Percentiles rank a stretch among this genome's conserved stretches.
Evolutionary conservation across 2,329 filamentous ascomycete genomes (phyloP).

Genomic region (Thielaviopsis punctulata): DNA sequence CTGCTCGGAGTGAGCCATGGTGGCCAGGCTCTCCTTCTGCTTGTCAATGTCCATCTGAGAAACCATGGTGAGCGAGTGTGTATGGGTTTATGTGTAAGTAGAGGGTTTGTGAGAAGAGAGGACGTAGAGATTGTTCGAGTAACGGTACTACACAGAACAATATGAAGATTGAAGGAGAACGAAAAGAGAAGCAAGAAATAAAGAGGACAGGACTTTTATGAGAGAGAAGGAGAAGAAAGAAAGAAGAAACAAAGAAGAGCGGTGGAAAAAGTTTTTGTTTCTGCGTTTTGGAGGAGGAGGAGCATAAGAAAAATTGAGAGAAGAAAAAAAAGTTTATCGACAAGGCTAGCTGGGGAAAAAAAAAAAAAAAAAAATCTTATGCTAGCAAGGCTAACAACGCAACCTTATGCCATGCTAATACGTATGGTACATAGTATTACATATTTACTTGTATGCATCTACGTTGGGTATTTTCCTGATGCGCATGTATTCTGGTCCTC

Average conservation of each 20-base stretch:
- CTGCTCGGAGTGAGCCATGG: slow-evolving; percentile 85
- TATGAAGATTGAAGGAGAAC: neutral
- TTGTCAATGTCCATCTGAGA: slow-evolving; percentile 40
- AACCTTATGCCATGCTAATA: neutral
- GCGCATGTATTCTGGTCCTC: no score
- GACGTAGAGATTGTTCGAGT: neutral
- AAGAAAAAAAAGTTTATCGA: neutral
- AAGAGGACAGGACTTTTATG: neutral
- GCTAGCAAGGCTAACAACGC: neutral
- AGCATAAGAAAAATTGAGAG: neutral
- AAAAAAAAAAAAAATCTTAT: neutral
- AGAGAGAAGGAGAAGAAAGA: neutral
- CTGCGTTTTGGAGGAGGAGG: neutral
- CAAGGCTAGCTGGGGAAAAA: neutral
- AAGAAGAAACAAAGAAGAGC: neutral
- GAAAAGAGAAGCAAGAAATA: neutral
- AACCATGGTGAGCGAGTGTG: slow-evolving; percentile 21
- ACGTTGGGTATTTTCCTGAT: no score
- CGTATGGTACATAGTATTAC: neutral
- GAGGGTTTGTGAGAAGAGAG: neutral
- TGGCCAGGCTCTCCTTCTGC: slow-evolving; percentile 46
- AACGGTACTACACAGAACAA: neutral
- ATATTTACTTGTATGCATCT: no score
- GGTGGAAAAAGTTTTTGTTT: neutral
- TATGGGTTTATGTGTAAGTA: neutral